Evolutionary conservation across 2,329 filamentous ascomycete species (phyloP), one percentile per base, ranked within the genome.

Genomic region (Fusarium camptoceras): DNA sequence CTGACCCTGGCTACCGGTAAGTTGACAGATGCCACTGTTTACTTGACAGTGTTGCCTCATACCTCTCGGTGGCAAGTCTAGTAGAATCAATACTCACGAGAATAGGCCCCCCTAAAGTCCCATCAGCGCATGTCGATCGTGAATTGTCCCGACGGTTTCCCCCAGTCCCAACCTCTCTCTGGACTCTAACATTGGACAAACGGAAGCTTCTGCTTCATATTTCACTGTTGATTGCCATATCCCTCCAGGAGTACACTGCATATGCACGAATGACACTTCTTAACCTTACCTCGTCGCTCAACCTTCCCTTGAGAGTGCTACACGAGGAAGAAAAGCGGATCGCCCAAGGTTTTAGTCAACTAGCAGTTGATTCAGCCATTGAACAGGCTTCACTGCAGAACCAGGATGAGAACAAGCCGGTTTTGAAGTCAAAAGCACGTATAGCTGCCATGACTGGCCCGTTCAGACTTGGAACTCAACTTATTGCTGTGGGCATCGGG

Each of bases 401-500:
- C 61, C 66, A 83, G 0, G 90, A 94, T 58, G 89, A 92, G 64
- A 88, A 86, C 43, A 89, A 68, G 82, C 83, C n/a, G 80, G 86
- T 20, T 86, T 90, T 46, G 90, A 90, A 77, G 92, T 90, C 88
- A 94, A 94, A 77, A 42, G 88, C 93, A 43, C 90, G 91, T 8
- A 75, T 79, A 54, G 77, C 77, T 18, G 73, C 75, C 18, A 58
- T 59, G 47, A 72, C 73, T n/a, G 73, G 75, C 9, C 90, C 12
- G 28, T 72, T 91, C 28, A 92, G 91, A 31, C 87, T 98, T 12
- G 92, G 93, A 11, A 89, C 92, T 2, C 91, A 94, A 1, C 83
- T 98, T 4, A 87, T 93, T 16, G 90, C 89, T 22, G 93, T 92
- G 12, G 93, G 93, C 1, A 86, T 98, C 42, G 94, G 94, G 25